These are phyloP conservation scores for Mixia osmundae DNA, from an alignment of 1,284 basidiomycete genomes.

Conservation along the genomic window DNA sequence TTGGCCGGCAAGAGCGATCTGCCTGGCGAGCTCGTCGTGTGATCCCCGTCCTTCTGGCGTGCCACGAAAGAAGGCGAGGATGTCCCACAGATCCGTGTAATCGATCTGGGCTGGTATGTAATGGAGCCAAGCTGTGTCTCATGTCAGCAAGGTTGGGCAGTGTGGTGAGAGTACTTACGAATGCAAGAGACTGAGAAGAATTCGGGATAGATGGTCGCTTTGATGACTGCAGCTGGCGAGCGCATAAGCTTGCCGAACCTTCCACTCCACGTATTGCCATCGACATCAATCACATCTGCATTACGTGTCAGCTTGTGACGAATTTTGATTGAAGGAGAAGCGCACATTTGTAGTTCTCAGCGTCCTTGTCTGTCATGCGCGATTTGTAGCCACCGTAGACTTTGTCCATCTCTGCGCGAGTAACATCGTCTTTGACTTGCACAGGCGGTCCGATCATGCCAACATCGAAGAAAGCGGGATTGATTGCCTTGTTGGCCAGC, in stretches of 20 bases:
- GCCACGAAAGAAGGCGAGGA: conserved; percentile 29
- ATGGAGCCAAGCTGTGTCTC: conserved; percentile 15
- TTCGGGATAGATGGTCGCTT: conserved; percentile 38
- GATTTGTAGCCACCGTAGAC: conserved; percentile 1
- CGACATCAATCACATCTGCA: conserved; percentile 14
- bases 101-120: conserved; percentile 24
- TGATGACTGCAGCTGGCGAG: conserved; percentile 38
- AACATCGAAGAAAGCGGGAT: conserved; percentile 26
- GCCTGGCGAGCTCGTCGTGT: conserved; percentile 25
- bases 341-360: conserved; percentile 16
- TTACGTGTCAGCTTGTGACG: background rate
- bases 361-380: conserved; percentile 7
- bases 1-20: conserved; percentile 24
- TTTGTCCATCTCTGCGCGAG: conserved; percentile 7
- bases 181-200: conserved; percentile 20
- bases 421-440: conserved; percentile 13
- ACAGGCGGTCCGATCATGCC: conserved; percentile 18
- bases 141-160: conserved; percentile 6
- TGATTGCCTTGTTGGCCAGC: conserved; percentile 24
- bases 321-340: background rate
- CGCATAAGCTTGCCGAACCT: conserved; percentile 28
- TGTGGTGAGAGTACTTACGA: conserved; percentile 9
- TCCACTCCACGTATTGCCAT: conserved; percentile 19
- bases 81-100: conserved; percentile 27
- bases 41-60: conserved; percentile 20